Evolutionary conservation across 495 filamentous ascomycete species (phyloP), one percentile per base, ranked within the genome.

Genomic region (Aspergillus asperescens): DNA sequence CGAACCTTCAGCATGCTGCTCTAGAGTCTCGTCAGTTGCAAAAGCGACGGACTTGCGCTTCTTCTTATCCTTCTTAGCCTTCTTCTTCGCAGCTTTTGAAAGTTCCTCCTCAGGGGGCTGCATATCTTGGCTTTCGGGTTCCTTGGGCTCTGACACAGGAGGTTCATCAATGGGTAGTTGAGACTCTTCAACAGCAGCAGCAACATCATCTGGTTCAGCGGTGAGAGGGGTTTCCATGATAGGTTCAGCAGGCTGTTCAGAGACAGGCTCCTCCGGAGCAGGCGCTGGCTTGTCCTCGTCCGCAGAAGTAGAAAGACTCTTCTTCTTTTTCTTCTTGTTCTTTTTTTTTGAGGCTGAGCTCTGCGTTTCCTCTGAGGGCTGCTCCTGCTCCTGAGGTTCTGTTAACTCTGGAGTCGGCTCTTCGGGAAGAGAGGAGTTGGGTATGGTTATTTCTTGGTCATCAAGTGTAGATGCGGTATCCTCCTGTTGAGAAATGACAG

Each of bases 41-140:
- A 63, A 59, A 25, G 62, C 44, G 20, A 60, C 56, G 29, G 64
- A 65, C 44, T 68, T 57, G 51, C 54, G 61, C 53, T 72, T 65
- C 38, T 63, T 67, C 58, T 62, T 68, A 24, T 62, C 59, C 49
- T 74, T 77, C 57, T 75, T 75, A n/a, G 69, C 61, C 56, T 76
- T 76, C 51, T 72, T 77, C 55, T 71, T 77, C 34, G 69, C 55
- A 19, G 65, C 32, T 10, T n/a, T 56, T 18, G 56, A 28, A 5
- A 51, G 44, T 46, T 58, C 24, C 1, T 64, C 57, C 15, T 46
- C 50, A 5, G 52, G 25, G 20, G 37, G 27, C 16, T 50, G 27
- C 10, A n/a, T 5, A 25, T 41, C 51, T 18, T 50, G 50, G 18
- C n/a, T 32, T 44, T 49, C 18, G 19, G 18, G 4, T n/a, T 50